phyloP scores from a whole-genome alignment of 2,329 filamentous ascomycete species.

The Claviceps pusilla region DNA sequence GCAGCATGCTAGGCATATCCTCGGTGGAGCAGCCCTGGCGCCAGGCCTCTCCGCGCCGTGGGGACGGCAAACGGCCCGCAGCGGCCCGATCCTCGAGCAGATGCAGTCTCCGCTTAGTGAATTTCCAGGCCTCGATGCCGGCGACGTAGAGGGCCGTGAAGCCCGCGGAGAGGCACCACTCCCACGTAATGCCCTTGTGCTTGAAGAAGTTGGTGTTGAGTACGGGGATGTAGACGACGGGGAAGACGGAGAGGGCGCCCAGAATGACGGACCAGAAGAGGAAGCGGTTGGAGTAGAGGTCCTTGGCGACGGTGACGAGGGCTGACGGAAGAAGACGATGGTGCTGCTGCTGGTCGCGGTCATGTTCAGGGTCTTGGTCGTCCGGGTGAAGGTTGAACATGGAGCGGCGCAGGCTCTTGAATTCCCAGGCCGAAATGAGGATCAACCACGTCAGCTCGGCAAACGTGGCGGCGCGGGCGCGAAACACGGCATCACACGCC shows the following conservation, averaged over 20 bases:
- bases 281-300: slow-evolving; percentile 56
- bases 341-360: background rate
- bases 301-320: slow-evolving; percentile 30
- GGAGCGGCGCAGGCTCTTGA: slow-evolving; percentile 56
- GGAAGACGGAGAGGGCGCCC: slow-evolving; percentile 48
- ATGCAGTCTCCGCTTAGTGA: slow-evolving; percentile 42
- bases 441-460: slow-evolving; percentile 60
- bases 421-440: slow-evolving; percentile 63
- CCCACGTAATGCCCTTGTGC: slow-evolving; percentile 57
- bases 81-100: slow-evolving; percentile 34
- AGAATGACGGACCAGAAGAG: slow-evolving; percentile 51
- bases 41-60: slow-evolving; percentile 26
- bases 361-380: slow-evolving; percentile 16
- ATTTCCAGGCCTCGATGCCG: slow-evolving; percentile 60
- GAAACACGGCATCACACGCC: slow-evolving; percentile 46
- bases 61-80: slow-evolving; percentile 17
- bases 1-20: slow-evolving; percentile 21
- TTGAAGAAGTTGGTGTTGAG: slow-evolving; percentile 60
- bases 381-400: slow-evolving; percentile 52
- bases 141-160: slow-evolving; percentile 49
- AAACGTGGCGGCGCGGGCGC: slow-evolving; percentile 58
- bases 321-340: slow-evolving; percentile 21
- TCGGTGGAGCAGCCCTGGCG: slow-evolving; percentile 36
- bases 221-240: slow-evolving; percentile 56
- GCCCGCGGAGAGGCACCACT: slow-evolving; percentile 55